Conservation (phyloP, 2,329 filamentous ascomycete genomes). For the Esteya vermicola region DNA sequence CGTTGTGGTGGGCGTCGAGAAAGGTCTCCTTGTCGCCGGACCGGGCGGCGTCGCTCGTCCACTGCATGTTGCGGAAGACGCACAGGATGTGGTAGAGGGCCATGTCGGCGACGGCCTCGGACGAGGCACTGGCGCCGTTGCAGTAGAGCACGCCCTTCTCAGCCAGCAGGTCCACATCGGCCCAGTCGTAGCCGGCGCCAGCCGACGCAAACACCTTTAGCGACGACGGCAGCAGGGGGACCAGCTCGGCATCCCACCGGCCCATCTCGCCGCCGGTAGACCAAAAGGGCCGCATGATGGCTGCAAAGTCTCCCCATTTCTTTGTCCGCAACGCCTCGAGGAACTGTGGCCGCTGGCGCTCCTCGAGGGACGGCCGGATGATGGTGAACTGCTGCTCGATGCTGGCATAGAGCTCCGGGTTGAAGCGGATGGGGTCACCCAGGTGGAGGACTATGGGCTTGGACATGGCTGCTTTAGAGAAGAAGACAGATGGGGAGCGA, state of each 20-base stretch:
- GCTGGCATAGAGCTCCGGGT: conserved; percentile 28
- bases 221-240: conserved; percentile 32
- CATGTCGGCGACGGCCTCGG: conserved; percentile 58
- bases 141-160: conserved; percentile 32
- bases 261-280: conserved; percentile 13
- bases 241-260: conserved; percentile 11
- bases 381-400: conserved; percentile 31
- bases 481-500: too few species aligned
- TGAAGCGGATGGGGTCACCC: conserved; percentile 47
- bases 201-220: conserved; percentile 50
- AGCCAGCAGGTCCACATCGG: conserved; percentile 45
- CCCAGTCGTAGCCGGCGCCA: conserved; percentile 54
- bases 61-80: conserved; percentile 53
- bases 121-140: not conserved
- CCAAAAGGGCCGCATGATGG: conserved; percentile 17
- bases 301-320: conserved; percentile 40
- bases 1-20: conserved; percentile 9
- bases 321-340: conserved; percentile 31
- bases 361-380: conserved; percentile 25
- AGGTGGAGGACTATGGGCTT: conserved; percentile 48
- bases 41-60: conserved; percentile 42
- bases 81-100: conserved; percentile 54
- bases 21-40: conserved; percentile 19
- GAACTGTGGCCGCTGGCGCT: conserved; percentile 36
- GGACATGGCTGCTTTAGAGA: too few species aligned